Evolutionary conservation across 108 stramenopile species (phyloP).

Genomic region (Chaetoceros tenuissimus): DNA sequence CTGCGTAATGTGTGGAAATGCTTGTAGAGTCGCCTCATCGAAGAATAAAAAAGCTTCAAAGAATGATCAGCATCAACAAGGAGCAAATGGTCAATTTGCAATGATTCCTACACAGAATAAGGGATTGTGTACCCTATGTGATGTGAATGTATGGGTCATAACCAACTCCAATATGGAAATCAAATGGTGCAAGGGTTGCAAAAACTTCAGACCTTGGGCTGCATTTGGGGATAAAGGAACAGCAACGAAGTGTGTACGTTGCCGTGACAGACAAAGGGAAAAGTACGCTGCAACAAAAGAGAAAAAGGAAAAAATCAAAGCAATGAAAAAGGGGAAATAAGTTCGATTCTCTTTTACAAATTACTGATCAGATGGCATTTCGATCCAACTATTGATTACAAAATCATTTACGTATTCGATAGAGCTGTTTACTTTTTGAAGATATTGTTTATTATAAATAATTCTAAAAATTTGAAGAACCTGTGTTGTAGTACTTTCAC

Average conservation of each 20-base stretch:
- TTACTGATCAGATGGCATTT: too few species aligned
- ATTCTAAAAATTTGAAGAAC: too few species aligned
- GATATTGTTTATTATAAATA: too few species aligned
- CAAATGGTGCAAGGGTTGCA: constrained; percentile 13
- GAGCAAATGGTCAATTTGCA: not conserved
- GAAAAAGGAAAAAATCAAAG: constrained; percentile 4
- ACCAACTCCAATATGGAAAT: not conserved
- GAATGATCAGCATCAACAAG: not conserved
- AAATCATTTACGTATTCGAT: too few species aligned
- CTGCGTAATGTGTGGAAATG: constrained; percentile 87
- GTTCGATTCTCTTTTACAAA: too few species aligned
- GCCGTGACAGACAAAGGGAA: constrained; percentile 1
- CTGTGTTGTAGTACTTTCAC: too few species aligned
- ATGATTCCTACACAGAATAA: constrained; percentile 8
- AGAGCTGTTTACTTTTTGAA: too few species aligned
- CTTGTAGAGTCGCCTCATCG: constrained; percentile 54
- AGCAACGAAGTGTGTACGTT: constrained; percentile 3
- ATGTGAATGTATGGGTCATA: constrained; percentile 4
- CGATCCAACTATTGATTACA: too few species aligned
- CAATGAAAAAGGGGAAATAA: too few species aligned
- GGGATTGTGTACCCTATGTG: constrained; percentile 5
- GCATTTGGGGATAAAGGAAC: constrained; percentile 4
- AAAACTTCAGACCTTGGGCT: constrained; percentile 5
- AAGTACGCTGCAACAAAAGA: constrained; percentile 3
- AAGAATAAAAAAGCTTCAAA: constrained; percentile 37